Evolutionary conservation across 768 basidiomycete species (phyloP).

Genomic region (Hericium alpestre): DNA sequence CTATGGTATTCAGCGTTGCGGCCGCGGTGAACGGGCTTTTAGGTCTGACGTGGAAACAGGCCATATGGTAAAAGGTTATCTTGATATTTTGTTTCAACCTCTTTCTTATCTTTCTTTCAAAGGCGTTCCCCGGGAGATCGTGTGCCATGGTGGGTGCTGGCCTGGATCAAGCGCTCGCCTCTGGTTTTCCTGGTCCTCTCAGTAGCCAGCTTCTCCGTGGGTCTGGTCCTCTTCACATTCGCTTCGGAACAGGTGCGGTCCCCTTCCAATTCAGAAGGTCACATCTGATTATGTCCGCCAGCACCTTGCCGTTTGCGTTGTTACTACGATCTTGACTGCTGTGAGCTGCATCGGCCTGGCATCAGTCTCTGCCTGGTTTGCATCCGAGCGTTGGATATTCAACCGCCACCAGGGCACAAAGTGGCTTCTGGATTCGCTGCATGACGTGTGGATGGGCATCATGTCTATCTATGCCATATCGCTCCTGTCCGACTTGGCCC

Average conservation of each 20-base stretch:
- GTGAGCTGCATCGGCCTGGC: constrained; percentile 62
- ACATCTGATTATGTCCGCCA: constrained; percentile 17
- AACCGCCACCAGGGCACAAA: constrained; percentile 52
- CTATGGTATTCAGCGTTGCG: constrained; percentile 66
- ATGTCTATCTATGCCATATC: constrained; percentile 6
- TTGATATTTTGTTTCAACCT: background rate
- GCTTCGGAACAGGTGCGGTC: constrained; percentile 54
- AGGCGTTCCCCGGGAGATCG: constrained; percentile 72
- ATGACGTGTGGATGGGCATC: constrained; percentile 29
- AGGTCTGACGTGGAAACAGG: constrained; percentile 71
- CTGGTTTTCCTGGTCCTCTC: constrained; percentile 77
- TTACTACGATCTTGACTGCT: constrained; percentile 68
- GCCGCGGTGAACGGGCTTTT: constrained; percentile 68
- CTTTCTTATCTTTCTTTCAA: constrained; percentile 2
- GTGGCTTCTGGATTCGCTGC: constrained; percentile 54
- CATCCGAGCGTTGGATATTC: constrained; percentile 59
- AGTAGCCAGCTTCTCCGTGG: constrained; percentile 73
- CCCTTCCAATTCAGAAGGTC: background rate
- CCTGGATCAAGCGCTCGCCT: constrained; percentile 81
- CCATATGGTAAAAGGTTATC: constrained; percentile 56
- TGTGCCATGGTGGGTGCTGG: constrained; percentile 75
- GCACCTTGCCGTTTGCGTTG: constrained; percentile 49
- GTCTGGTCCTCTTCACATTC: constrained; percentile 68
- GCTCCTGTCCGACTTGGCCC: constrained; percentile 1
- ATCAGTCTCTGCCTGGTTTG: constrained; percentile 67